Evolutionary conservation across 345 rosid species (phyloP), one percentile per base, ranked within the genome.

Genomic region (Erucastrum elatum): DNA sequence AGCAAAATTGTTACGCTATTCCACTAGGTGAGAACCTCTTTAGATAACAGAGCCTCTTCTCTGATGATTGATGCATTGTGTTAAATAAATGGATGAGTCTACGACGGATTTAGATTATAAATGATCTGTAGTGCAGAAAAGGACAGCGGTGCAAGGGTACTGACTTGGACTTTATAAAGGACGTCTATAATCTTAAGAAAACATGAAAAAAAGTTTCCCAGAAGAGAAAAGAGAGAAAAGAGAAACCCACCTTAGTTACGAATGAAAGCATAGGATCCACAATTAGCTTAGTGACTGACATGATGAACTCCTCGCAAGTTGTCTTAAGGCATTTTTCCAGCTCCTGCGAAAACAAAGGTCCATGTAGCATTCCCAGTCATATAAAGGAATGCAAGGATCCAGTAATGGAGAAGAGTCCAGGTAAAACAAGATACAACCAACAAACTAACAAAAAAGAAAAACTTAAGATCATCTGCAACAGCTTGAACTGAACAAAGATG

Each of bases 231-330:
- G n/a, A 0, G 59, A 15, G 25, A 66, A 78, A 34, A 12, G 31
- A 83, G 71, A 70, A 75, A 64, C 74, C 21, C 72, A 94, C 99
- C 98, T 95, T 93, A 80, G 98, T 85, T 16, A 84, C 92, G 83
- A 95, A 95, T 33, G 97, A 95, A 82, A 95, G 99, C 97, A 95
- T 90, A 70, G 99, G 99, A 85, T 95, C 99, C 76, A 93, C 99
- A 64, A 93, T 90, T 68, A 88, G 87, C 86, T 95, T 95, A 53
- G 99, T 93, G 77, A 91, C 94, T 67, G 94, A 84, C 98, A 95
- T 92, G 62, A 93, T 95, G 87, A 93, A 95, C 89, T 95, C 99
- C 87, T 95, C 99, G 49, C 98, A 95, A 46, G 98, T 93, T 74
- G 96, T 84, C 86, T 95, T 95, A 2, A 95, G 86, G 86, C 90